Evolutionary conservation across 805 yeast species (phyloP), one percentile per base, ranked within the genome.

Genomic region (Teunomyces aglyptinius): DNA sequence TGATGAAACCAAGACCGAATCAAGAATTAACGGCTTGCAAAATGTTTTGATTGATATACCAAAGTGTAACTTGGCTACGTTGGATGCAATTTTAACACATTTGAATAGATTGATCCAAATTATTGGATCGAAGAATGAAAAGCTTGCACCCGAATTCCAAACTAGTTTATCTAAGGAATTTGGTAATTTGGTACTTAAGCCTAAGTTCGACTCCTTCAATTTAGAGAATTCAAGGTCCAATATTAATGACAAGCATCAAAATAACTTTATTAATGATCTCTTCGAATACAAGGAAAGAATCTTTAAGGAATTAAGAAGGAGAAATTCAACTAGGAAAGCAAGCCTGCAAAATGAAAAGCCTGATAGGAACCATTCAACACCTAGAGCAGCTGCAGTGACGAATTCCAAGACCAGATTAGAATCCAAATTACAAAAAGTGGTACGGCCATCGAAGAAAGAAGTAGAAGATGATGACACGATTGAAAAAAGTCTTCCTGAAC

Each of bases 51-150:
- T 79, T 3, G 86, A 86, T 47, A 71, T 89, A 45, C 82, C 89
- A 16, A 80, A 83, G 43, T 75, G 85, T 38, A 86, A 85, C 56
- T 70, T 88, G 36, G 92, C 95, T 1, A 86, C 95, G 0, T 73
- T 89, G 45, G 91, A 86, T 61, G 90, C 91, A 1, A 64, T 89
- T n/a, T 76, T 84, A 32, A 82, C 89, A 1, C 96, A 89, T 63
- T 78, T 89, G 60, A 75, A 77, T 44, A 73, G 95, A 40, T 66
- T 89, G 47, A 77, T 84, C 24, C 66, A 61, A 45, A 70, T 60
- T 58, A 73, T 60, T 65, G 79, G 76, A 59, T 72, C 60, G 52
- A 77, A 59, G 61, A 67, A 57, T 54, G 60, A 50, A 44, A 69
- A 53, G 10, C 53, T 65, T 49, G 65, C 72, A 5, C 40, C 71